Conservation (phyloP, 768 basidiomycete genomes). For the Pluteus cervinus region DNA sequence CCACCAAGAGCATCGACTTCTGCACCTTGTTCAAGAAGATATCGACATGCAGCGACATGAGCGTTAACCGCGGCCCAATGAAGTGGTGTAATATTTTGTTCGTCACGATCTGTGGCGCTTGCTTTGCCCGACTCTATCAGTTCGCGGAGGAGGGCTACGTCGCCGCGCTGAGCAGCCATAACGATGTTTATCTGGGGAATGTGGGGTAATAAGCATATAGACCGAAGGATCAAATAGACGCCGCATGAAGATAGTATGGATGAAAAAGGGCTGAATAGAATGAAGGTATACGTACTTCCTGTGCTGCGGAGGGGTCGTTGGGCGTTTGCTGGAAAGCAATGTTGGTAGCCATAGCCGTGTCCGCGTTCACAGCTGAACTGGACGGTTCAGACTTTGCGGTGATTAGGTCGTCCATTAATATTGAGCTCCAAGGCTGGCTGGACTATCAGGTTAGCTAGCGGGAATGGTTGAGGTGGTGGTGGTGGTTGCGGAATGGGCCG, state of each 20-base stretch:
- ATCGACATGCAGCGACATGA: constrained; percentile 82
- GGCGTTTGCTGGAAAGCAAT: constrained; percentile 40
- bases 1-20: constrained; percentile 94
- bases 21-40: constrained; percentile 86
- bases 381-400: constrained; percentile 46
- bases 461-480: too few relatives aligned
- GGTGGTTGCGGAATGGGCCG: too few relatives aligned
- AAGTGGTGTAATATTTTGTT: constrained; percentile 88
- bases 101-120: constrained; percentile 72
- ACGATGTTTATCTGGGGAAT: constrained; percentile 57
- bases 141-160: constrained; percentile 54
- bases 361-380: constrained; percentile 38
- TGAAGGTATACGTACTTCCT: constrained; percentile 29
- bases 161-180: constrained; percentile 83
- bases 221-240: constrained; percentile 1
- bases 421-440: too few relatives aligned
- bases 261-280: not conserved
- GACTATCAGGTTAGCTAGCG: too few relatives aligned
- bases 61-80: constrained; percentile 99
- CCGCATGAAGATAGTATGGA: not conserved
- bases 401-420: constrained; percentile 43
- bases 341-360: constrained; percentile 40
- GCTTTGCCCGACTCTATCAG: constrained; percentile 71
- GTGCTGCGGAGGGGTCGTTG: constrained; percentile 24
- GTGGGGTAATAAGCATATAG: constrained; percentile 1